A percentile compares a stretch with the other conserved stretches of the same genome.
These are phyloP conservation scores for Candida fluviatilis DNA, from an alignment of 805 yeast genomes.

Conservation along the genomic window DNA sequence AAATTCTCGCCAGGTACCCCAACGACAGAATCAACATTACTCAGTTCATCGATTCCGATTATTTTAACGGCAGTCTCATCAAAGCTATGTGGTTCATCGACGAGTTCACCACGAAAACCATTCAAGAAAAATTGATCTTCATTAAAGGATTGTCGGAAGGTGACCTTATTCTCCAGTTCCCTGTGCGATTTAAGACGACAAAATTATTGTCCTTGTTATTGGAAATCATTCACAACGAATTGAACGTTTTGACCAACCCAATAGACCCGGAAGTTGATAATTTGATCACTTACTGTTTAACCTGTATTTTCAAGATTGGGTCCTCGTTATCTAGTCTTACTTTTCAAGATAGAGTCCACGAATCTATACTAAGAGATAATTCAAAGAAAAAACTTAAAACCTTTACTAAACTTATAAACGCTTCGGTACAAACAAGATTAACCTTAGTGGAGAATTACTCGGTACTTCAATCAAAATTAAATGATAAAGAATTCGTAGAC, in stretches of 20 bases:
- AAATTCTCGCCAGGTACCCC: conserved; percentile 54
- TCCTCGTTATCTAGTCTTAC: conserved; percentile 66
- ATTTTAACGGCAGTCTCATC: conserved; percentile 78
- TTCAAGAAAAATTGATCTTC: conserved; percentile 64
- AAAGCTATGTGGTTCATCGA: conserved; percentile 79
- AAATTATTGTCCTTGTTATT: conserved; percentile 72
- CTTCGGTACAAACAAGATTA: conserved; percentile 30
- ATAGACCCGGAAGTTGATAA: conserved; percentile 20
- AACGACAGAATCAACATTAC: conserved; percentile 56
- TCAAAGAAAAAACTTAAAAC: conserved; percentile 19
- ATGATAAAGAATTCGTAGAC: conserved; percentile 47
- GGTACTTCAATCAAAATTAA: conserved; percentile 46
- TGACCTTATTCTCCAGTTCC: conserved; percentile 27
- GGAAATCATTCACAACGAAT: conserved; percentile 44
- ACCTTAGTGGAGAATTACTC: conserved; percentile 42
- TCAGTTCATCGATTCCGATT: conserved; percentile 65
- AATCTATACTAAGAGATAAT: conserved; percentile 30
- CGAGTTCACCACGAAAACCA: conserved; percentile 70
- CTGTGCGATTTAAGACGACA: conserved; percentile 48
- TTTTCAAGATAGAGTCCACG: conserved; percentile 67
- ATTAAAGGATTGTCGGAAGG: conserved; percentile 55
- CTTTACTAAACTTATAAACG: conserved; percentile 23
- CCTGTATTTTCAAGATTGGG: conserved; percentile 61
- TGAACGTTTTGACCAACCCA: conserved; percentile 18
- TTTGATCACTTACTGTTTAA: conserved; percentile 44